Percentiles rank a stretch among this genome's conserved stretches.
phyloP scores from a whole-genome alignment of 192 early-diverging fungal genomes.

The Neocallimastix lanati region DNA sequence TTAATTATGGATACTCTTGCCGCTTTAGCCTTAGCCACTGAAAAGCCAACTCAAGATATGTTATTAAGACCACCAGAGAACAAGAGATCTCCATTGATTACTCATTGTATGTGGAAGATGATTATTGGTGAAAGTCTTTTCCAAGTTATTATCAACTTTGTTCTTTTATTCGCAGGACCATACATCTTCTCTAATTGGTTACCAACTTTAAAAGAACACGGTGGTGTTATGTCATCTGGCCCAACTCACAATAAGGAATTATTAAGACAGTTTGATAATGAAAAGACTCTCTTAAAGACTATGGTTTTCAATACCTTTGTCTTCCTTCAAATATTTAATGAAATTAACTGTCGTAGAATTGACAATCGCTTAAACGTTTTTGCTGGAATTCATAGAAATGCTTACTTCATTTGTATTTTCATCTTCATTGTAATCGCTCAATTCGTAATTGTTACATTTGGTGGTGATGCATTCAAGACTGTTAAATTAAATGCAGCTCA shows the following conservation, averaged over 20 bases:
- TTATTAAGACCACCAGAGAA: constrained; percentile 58
- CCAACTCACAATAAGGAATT: not conserved
- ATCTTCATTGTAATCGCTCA: constrained; percentile 56
- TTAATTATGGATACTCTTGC: constrained; percentile 99
- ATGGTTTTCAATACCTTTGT: not conserved
- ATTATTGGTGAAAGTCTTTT: constrained; percentile 78
- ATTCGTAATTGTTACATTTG: constrained; percentile 77
- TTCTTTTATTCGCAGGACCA: constrained; percentile 46
- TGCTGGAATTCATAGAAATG: constrained; percentile 52
- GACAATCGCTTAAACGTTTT: constrained; percentile 76
- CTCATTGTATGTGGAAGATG: constrained; percentile 77
- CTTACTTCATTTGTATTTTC: constrained; percentile 64
- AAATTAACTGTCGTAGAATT: constrained; percentile 41
- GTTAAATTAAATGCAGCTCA: constrained; percentile 38
- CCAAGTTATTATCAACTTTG: constrained; percentile 46
- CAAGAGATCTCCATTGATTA: constrained; percentile 61
- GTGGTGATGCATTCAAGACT: constrained; percentile 67
- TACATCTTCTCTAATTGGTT: constrained; percentile 23
- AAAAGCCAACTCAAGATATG: constrained; percentile 69
- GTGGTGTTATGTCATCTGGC: not conserved
- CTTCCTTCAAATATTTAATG: not conserved
- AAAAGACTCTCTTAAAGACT: not conserved
- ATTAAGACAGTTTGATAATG: not conserved
- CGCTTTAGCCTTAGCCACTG: constrained; percentile 91
- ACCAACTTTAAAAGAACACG: too few species aligned